Evolutionary conservation across 2,329 filamentous ascomycete genomes (phyloP).

Genomic region (Coniochaeta ligniaria): DNA sequence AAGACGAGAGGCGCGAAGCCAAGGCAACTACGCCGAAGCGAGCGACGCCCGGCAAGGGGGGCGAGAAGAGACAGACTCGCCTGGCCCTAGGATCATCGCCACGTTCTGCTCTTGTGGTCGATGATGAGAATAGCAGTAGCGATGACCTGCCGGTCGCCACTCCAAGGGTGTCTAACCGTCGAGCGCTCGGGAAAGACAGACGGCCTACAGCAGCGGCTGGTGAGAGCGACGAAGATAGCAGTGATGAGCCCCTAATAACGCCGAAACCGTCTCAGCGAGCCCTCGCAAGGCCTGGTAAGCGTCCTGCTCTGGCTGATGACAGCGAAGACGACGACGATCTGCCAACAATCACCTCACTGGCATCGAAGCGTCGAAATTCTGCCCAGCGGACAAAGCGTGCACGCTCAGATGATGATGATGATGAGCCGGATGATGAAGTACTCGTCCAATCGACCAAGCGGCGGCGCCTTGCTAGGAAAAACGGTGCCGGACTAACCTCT

Average conservation of each 20-base stretch:
- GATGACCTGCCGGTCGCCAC: slow-evolving; percentile 6
- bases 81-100: neutral
- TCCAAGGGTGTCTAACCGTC: neutral
- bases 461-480: slow-evolving; percentile 7
- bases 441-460: slow-evolving; percentile 9
- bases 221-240: slow-evolving; percentile 7
- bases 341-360: neutral
- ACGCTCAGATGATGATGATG: slow-evolving; percentile 1
- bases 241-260: slow-evolving; percentile 6
- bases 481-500: neutral
- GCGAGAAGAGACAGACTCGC: neutral
- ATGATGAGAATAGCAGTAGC: slow-evolving; percentile 6
- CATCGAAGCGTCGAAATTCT: neutral
- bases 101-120: neutral
- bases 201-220: neutral
- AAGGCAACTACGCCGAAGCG: slow-evolving; percentile 1
- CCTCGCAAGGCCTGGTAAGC: neutral
- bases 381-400: slow-evolving; percentile 5
- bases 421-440: neutral
- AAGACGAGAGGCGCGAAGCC: slow-evolving; percentile 4
- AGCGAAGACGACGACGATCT: slow-evolving; percentile 6
- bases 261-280: neutral
- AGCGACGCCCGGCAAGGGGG: neutral
- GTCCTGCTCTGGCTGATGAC: slow-evolving; percentile 6
- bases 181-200: neutral